A percentile compares a stretch with the other conserved stretches of the same genome.
phyloP scores from a whole-genome alignment of 345 rosid species.

The Carallia pectinifolia region DNA sequence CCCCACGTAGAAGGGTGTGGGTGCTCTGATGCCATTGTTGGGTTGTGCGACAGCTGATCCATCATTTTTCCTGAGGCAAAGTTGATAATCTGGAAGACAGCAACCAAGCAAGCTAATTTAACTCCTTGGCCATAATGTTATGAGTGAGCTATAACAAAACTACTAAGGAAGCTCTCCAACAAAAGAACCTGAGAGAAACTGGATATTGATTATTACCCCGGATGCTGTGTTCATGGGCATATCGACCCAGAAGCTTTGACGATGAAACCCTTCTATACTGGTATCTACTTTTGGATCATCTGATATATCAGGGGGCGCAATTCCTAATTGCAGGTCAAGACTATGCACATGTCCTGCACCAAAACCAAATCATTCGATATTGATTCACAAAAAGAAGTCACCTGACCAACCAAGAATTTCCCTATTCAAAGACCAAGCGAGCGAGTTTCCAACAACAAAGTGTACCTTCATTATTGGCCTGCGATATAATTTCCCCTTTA shows the following conservation, averaged over 20 bases:
- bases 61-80: constrained; percentile 26
- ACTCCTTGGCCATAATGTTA: neutral
- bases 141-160: neutral
- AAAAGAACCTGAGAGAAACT: neutral
- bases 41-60: constrained; percentile 23
- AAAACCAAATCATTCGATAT: constrained; percentile 5
- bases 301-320: constrained; percentile 41
- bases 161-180: neutral
- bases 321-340: constrained; percentile 62
- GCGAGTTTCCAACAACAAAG: neutral
- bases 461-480: too few species aligned
- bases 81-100: constrained; percentile 28
- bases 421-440: neutral
- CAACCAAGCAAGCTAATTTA: too few species aligned
- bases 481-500: too few species aligned
- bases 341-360: constrained; percentile 29
- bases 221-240: constrained; percentile 23
- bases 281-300: constrained; percentile 20
- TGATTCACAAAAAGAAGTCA: neutral
- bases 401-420: neutral
- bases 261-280: constrained; percentile 13
- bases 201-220: constrained; percentile 26
- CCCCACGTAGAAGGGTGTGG: constrained; percentile 32
- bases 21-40: constrained; percentile 26
- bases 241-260: constrained; percentile 18